Base-by-base conservation (phyloP, 2,329 filamentous ascomycete species). In the Beauveria sp. region DNA sequence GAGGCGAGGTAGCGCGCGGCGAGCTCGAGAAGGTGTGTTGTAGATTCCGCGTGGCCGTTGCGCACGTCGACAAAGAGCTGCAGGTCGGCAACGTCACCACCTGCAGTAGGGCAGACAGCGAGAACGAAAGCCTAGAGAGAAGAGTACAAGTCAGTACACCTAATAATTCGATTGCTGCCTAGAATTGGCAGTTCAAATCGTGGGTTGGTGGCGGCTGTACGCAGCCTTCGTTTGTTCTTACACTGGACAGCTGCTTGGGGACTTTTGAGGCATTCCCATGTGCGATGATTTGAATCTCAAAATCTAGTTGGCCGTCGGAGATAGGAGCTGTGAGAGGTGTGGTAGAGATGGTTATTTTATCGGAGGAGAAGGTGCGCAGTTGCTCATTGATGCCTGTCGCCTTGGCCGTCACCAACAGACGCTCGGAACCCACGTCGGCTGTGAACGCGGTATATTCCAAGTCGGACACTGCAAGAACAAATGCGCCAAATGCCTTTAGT, bases 1-100 rank as follows among this genome's bases (percentile, higher is more conserved):
- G 60, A 46, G 5, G 60, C 60, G n/a, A 62, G 54, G 40, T 62
- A 62, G 22, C 52, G 60, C 16, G 60, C 60, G n/a, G 48, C 60
- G 38, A 62, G 60, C 26, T 62, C 60, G 53, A 62, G 60, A 20
- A 62, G 60, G 22, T 62, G 60, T 9, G 31, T 8, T 5, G 46
- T 48, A 5, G 60, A 51, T 14, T 51, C 24, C 1, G 52, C 60
- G 42, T 51, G 60, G 60, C 60, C 60, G 53, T 62, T 57, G 24
- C 60, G 52, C 40, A 58, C 60, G 28, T 62, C 60, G 48, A 62
- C 54, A 22, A 58, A 56, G 22, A 62, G 52, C 26, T 62, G 53
- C n/a, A 62, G 46, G 24, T 62, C 53, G 26, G 60, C 60, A 8
- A 50, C 12, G 8, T 46, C 20, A 42, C 38, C 48, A 38, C 40